Base-by-base conservation (phyloP, 2,329 filamentous ascomycete species). In the Knoxdaviesia capensis region DNA sequence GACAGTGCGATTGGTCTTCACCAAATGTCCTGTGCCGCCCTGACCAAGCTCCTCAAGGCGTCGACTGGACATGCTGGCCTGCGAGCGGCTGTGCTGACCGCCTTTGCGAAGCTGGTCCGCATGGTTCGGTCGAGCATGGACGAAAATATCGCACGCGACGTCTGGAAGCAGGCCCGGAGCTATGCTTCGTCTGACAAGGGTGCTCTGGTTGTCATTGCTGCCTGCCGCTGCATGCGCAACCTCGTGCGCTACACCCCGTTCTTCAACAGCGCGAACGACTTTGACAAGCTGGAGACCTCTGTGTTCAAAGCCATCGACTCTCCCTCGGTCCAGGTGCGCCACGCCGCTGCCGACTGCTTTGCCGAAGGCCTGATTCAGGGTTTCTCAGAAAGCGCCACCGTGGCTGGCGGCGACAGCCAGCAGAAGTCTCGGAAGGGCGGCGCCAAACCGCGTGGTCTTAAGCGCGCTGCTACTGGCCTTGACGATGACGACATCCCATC, bases 1-100 rank as follows among this genome's bases (percentile, higher is more conserved):
- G 90, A 96, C 57, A 94, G 88, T 58, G 85, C 83, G 40, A 83
- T 93, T 56, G 78, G 80, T 48, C 64, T 94, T 45, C 84, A 90
- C 46, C 77, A 78, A 43, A 61, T 93, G 46, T 74, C 78, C 10
- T 83, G 77, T 50, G 69, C 74, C 7, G 72, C 76, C 5, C 60
- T 93, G 41, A 52, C 93, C 44, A 92, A 87, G 58, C 64, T 87
- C 0, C 61, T 93, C 47, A 96, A 94, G 59, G 64, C 73, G 7
- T 77, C 86, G 0, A 76, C 79, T 44, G 82, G 66, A 51, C 79
- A 94, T 64, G 78, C 85, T 0, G 90, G 87, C 1, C 63, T 94
- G 43, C 76, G 87, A 45, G 83, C 81, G 10, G 77, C 83, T 11
- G 68, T 86, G 28, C 84, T 93, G 53, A 71, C 66, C 38, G 74